Evolutionary conservation across 2,329 filamentous ascomycete species (phyloP).

Genomic region (Colletotrichum tabaci): DNA sequence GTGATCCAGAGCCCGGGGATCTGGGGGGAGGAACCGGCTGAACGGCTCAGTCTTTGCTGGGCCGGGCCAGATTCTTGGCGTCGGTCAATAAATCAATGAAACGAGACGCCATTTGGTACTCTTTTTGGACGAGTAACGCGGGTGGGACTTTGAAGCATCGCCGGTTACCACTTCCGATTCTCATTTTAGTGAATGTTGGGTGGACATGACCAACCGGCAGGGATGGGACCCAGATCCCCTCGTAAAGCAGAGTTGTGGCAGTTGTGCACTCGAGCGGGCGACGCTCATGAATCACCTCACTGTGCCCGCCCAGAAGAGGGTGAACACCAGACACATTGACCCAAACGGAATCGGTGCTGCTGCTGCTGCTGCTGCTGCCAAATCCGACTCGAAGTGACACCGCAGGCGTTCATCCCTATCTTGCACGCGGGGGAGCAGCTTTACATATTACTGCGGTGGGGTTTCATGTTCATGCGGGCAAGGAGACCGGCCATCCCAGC

Average conservation of each 20-base stretch:
- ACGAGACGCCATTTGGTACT: neutral
- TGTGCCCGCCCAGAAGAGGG: too few relatives aligned
- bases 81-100: too few relatives aligned
- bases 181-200: neutral
- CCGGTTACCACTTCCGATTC: neutral
- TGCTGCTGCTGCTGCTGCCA: neutral
- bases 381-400: slow-evolving; percentile 18
- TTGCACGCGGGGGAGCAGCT: slow-evolving; percentile 18
- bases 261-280: neutral
- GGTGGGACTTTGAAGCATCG: neutral
- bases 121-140: too few relatives aligned
- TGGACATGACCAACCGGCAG: neutral
- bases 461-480: neutral
- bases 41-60: slow-evolving; percentile 1
- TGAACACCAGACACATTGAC: too few relatives aligned
- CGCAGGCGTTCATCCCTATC: slow-evolving; percentile 24
- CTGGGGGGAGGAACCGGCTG: neutral
- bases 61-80: neutral
- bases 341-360: slow-evolving; percentile 7
- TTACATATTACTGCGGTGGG: slow-evolving; percentile 21
- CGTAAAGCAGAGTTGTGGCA: neutral
- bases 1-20: slow-evolving; percentile 19
- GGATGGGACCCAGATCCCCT: neutral
- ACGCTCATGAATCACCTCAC: too few relatives aligned
- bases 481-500: slow-evolving; percentile 10